Percentiles rank a stretch among this genome's conserved stretches.
Evolutionary conservation across 2,329 filamentous ascomycete species (phyloP).

Genomic region (Albifimbria verrucaria): DNA sequence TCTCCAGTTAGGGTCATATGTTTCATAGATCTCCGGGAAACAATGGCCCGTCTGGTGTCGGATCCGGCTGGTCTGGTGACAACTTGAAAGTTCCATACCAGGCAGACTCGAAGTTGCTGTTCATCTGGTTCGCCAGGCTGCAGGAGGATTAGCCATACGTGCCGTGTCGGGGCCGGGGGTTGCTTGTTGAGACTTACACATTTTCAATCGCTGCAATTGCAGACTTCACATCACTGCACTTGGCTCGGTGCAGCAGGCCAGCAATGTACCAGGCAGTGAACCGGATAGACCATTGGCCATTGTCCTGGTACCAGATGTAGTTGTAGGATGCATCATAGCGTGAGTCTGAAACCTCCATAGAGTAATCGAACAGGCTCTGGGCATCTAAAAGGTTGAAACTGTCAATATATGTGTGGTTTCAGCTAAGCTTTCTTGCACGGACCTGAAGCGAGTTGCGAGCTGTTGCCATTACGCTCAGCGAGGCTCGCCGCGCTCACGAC

Average conservation of each 20-base stretch:
- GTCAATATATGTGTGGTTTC: not conserved
- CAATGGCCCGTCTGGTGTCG: conserved; percentile 26
- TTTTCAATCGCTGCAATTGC: conserved; percentile 31
- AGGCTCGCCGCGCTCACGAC: conserved; percentile 6
- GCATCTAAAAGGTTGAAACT: conserved; percentile 20
- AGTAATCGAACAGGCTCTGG: conserved; percentile 34
- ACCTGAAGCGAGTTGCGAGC: not conserved
- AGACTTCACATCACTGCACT: conserved; percentile 30
- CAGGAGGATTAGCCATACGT: not conserved
- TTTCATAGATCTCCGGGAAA: conserved; percentile 20
- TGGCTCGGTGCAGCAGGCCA: conserved; percentile 31
- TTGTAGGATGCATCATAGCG: conserved; percentile 39
- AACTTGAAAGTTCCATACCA: conserved; percentile 40
- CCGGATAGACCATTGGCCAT: conserved; percentile 37
- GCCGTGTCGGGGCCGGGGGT: not conserved
- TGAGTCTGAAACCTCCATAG: conserved; percentile 34
- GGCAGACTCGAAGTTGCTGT: conserved; percentile 30
- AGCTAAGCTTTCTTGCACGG: not conserved
- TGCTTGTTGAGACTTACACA: conserved; percentile 18
- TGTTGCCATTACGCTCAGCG: conserved; percentile 1
- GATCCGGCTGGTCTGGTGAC: conserved; percentile 35
- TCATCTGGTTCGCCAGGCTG: conserved; percentile 31
- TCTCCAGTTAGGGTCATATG: conserved; percentile 31
- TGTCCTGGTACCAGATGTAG: conserved; percentile 37
- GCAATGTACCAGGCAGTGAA: conserved; percentile 41